A percentile compares a stretch with the other conserved stretches of the same genome.
Conservation (phyloP, 768 basidiomycete species). For the Collybia sordida region DNA sequence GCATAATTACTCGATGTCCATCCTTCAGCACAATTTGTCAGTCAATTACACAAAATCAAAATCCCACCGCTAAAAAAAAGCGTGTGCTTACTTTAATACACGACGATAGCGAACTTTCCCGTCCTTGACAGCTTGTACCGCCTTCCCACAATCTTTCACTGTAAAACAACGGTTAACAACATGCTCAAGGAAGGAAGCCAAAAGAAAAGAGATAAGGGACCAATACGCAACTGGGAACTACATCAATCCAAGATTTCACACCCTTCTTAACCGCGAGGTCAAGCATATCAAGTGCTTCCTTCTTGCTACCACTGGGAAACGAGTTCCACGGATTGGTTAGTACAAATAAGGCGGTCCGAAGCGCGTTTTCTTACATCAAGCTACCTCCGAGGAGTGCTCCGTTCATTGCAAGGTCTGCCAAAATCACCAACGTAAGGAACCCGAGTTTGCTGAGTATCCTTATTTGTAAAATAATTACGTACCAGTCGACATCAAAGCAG, state of each 20-base stretch:
- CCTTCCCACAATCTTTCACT: constrained; percentile 48
- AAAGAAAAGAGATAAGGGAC: too few species aligned
- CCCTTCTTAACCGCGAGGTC: constrained; percentile 54
- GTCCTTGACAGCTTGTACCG: constrained; percentile 45
- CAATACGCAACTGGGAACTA: constrained; percentile 36
- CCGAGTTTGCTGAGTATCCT: constrained; percentile 2
- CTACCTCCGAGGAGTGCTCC: constrained; percentile 30
- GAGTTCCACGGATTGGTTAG: constrained; percentile 14
- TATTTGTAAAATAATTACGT: constrained; percentile 20
- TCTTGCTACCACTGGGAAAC: constrained; percentile 53
- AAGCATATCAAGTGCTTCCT: constrained; percentile 62
- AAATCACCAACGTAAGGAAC: too few species aligned
- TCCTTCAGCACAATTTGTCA: not conserved
- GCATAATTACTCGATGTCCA: not conserved
- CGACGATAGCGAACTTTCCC: constrained; percentile 54
- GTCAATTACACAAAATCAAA: not conserved
- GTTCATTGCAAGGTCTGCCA: constrained; percentile 20
- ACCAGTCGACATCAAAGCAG: constrained; percentile 31
- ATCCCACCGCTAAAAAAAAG: not conserved
- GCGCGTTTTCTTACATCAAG: constrained; percentile 19
- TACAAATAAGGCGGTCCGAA: not conserved
- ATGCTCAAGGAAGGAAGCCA: not conserved
- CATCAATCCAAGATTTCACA: constrained; percentile 46
- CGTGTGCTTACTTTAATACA: constrained; percentile 34
- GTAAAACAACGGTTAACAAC: not conserved